Base-by-base conservation (phyloP, 768 basidiomycete species). In the Naganishia antarctica region DNA sequence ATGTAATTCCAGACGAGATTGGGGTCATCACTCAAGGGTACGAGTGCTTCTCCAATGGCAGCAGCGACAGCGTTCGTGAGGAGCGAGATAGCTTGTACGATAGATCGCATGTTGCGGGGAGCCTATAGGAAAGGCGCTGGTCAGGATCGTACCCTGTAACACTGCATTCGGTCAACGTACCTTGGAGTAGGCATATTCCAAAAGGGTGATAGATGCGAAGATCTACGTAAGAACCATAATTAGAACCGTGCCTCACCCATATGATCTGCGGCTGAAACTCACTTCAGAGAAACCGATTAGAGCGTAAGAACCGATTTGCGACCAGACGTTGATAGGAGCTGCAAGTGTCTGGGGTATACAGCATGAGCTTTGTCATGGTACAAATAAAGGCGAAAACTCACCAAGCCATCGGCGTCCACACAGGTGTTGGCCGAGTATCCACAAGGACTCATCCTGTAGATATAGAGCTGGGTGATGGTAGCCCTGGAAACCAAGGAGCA, bases 141-240 rank as follows among this genome's bases (percentile, higher is more conserved):
- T n/a, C n/a, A n/a, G n/a, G n/a, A n/a, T n/a, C n/a, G n/a, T n/a
- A n/a, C n/a, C n/a, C n/a, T n/a, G n/a, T n/a, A n/a, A n/a, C n/a
- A n/a, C n/a, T n/a, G n/a, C n/a, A n/a, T n/a, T n/a, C n/a, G n/a
- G n/a, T n/a, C n/a, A n/a, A n/a, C n/a, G n/a, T n/a, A n/a, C n/a
- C 77, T 91, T 90, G 29, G 87, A 88, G 79, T 87, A 91, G n/a
- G 88, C 89, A 70, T 90, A 90, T 75, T 91, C 88, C 64, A 91
- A 82, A 8, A 87, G 86, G 0, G 88, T 90, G 78, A 91, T 88
- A 4, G 85, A 85, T 1, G 87, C 87, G 49, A 89, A 81, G 73
- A 91, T 90, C 79, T 90, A n/a, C 88, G 71, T 83, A 84, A 12
- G 31, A 3, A 1, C 16, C n/a, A 12, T 7, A 16, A 5, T 21